A percentile compares a stretch with the other conserved stretches of the same genome.
Conservation (phyloP, 164 flowering plant genomes). For the Houttuynia cordata region DNA sequence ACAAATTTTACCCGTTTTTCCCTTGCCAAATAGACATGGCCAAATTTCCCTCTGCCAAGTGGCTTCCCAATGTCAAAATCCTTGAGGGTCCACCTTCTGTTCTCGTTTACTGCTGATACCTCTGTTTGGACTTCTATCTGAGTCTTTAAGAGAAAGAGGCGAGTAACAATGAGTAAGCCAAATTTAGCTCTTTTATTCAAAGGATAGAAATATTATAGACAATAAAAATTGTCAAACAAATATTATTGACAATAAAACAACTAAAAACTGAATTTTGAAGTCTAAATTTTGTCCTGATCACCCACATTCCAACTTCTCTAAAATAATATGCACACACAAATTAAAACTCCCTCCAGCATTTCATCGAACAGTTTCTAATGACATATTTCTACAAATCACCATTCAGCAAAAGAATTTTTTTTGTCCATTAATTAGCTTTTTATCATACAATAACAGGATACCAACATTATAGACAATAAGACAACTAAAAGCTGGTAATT, state of each 20-base stretch:
- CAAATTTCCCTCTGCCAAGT: constrained; percentile 94
- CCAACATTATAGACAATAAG: too few relatives aligned
- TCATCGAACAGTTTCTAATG: background rate
- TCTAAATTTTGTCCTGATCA: background rate
- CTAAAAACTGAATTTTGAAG: background rate
- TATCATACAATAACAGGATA: too few relatives aligned
- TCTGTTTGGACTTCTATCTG: constrained; percentile 28
- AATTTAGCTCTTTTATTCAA: background rate
- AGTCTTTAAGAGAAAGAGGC: background rate
- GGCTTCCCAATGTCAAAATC: constrained; percentile 98
- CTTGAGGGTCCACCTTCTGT: constrained; percentile 61
- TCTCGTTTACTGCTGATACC: constrained; percentile 36
- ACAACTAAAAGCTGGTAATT: too few relatives aligned
- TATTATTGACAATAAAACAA: too few relatives aligned
- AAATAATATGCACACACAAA: too few relatives aligned
- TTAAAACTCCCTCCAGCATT: background rate
- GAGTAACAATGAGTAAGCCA: background rate
- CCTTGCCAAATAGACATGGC: constrained; percentile 90
- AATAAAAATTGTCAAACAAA: too few relatives aligned
- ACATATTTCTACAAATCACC: too few relatives aligned
- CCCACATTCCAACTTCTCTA: background rate
- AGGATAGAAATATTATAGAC: too few relatives aligned
- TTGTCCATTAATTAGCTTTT: too few relatives aligned
- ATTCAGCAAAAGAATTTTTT: too few relatives aligned
- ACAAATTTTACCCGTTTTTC: constrained; percentile 57